Evolutionary conservation across 345 rosid species (phyloP).

Genomic region (Lagerstroemia speciosa): DNA sequence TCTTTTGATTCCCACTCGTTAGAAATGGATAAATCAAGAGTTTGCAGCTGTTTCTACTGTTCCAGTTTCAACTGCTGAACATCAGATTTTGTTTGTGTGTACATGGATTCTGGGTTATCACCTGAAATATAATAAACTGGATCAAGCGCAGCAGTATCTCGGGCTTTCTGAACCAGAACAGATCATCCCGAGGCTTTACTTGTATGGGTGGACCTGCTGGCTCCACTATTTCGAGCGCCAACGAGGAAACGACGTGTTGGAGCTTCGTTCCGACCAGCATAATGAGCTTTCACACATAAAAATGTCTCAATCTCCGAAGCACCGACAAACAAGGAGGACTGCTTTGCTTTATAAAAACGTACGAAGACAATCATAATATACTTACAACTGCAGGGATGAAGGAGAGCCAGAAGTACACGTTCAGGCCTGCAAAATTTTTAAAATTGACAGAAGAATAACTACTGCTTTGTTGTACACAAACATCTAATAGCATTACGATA

Average conservation of each 20-base stretch:
- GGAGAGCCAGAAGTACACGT: constrained; percentile 91
- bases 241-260: constrained; percentile 75
- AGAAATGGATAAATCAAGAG: too few relatives aligned
- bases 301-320: not conserved
- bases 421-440: constrained; percentile 47
- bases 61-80: too few relatives aligned
- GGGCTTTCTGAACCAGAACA: constrained; percentile 94
- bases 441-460: not conserved
- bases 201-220: constrained; percentile 62
- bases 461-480: not conserved
- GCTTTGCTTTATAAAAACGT: not conserved
- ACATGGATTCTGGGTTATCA: constrained; percentile 1
- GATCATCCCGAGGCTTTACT: constrained; percentile 85
- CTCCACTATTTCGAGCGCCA: constrained; percentile 77
- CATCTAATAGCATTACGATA: not conserved
- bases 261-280: constrained; percentile 90
- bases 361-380: constrained; percentile 3
- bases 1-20: too few relatives aligned
- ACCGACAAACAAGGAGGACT: not conserved
- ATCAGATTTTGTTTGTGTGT: not conserved
- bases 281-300: constrained; percentile 49
- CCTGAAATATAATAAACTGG: constrained; percentile 92
- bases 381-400: constrained; percentile 92
- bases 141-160: constrained; percentile 61
- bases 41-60: too few relatives aligned